Evolutionary conservation across 148 eudicot species (phyloP).

Genomic region (Limonium bicolor): DNA sequence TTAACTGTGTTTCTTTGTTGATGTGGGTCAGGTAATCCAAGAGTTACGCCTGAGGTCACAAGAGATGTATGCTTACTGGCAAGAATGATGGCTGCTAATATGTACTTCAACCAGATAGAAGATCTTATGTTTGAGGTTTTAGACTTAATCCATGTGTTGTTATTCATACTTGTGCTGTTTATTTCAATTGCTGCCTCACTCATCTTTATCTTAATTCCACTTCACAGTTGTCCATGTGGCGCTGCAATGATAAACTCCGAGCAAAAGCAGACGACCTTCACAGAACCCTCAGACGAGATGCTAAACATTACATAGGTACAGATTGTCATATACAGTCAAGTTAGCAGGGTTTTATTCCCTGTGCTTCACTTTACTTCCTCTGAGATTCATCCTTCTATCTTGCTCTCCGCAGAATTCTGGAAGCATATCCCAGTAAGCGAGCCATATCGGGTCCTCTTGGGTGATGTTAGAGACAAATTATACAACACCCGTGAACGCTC

Average conservation of each 20-base stretch:
- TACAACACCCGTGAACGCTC: conserved; percentile 12
- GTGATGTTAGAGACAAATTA: conserved; percentile 10
- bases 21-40: conserved; percentile 10
- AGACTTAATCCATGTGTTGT: too few relatives aligned
- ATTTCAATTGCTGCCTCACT: too few relatives aligned
- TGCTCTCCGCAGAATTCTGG: conserved; percentile 15
- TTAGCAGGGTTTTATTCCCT: too few relatives aligned
- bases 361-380: background rate
- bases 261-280: conserved; percentile 8
- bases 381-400: background rate
- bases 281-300: conserved; percentile 6
- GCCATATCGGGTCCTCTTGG: conserved; percentile 10
- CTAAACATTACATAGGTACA: conserved; percentile 9
- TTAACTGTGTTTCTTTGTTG: too few relatives aligned
- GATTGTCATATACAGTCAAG: background rate
- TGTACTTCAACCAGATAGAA: conserved; percentile 10
- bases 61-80: conserved; percentile 12
- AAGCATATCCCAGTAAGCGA: conserved; percentile 10
- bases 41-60: conserved; percentile 14
- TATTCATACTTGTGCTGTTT: too few relatives aligned
- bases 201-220: background rate
- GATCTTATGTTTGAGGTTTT: conserved; percentile 14
- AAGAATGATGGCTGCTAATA: conserved; percentile 13
- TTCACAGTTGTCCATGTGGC: conserved; percentile 12
- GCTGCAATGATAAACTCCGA: conserved; percentile 11